Percentiles rank a stretch among this genome's conserved stretches.
Conservation (phyloP, 768 basidiomycete genomes). For the Nidularia pulvinata region DNA sequence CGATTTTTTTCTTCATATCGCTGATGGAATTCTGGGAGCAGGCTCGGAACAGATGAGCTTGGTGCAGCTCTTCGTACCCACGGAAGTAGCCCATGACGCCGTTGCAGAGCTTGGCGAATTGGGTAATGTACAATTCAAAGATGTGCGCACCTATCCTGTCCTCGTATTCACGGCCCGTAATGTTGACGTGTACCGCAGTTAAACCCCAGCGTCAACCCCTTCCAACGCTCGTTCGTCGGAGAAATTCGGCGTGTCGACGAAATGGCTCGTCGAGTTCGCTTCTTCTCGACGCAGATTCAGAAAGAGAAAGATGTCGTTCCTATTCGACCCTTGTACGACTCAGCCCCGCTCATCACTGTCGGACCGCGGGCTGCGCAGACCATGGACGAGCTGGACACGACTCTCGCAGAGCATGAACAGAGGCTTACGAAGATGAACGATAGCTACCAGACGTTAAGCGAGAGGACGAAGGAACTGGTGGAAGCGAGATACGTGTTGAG, state of each 20-base stretch:
- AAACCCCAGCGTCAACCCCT: conserved; percentile 94
- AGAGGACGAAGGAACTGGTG: conserved; percentile 81
- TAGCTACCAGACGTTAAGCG: conserved; percentile 86
- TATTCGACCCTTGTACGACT: conserved; percentile 85
- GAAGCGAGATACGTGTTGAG: conserved; percentile 94
- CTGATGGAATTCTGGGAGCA: conserved; percentile 24
- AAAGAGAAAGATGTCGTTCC: conserved; percentile 84
- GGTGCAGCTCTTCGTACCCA: conserved; percentile 95
- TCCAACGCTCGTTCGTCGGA: conserved; percentile 97
- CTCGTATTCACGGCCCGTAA: background rate
- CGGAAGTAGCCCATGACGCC: conserved; percentile 97
- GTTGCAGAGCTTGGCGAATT: conserved; percentile 95
- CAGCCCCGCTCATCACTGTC: conserved; percentile 82
- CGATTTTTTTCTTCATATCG: background rate
- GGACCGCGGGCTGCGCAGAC: conserved; percentile 93
- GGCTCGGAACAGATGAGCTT: conserved; percentile 98
- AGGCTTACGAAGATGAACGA: conserved; percentile 90
- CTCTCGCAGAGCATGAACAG: conserved; percentile 83
- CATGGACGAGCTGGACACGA: conserved; percentile 91
- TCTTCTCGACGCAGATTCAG: conserved; percentile 84
- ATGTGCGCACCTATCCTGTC: conserved; percentile 52
- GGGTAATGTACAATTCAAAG: conserved; percentile 96
- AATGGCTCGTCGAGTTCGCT: conserved; percentile 92
- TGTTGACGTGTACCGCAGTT: conserved; percentile 48
- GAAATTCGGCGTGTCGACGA: conserved; percentile 96